Percentiles rank a stretch among this genome's conserved stretches.
These are phyloP conservation scores for Friedmanniomyces simplex DNA, from an alignment of 495 filamentous ascomycete species.

Conservation along the genomic window DNA sequence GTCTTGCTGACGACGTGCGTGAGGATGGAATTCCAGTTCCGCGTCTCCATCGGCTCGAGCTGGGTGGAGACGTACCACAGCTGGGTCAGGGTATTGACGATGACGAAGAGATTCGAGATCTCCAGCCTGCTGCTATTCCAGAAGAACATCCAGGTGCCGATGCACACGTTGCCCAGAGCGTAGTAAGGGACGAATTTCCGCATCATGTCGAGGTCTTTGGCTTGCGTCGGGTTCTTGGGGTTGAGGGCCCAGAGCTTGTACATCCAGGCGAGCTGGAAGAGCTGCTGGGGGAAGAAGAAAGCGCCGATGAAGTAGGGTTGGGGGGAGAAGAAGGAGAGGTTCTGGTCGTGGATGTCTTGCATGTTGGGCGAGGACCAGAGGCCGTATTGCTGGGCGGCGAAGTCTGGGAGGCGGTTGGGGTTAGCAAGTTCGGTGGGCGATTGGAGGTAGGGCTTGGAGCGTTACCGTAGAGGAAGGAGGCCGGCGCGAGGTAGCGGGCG, in stretches of 20 bases:
- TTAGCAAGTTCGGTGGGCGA: conserved; percentile 8
- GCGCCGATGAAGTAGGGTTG: conserved; percentile 43
- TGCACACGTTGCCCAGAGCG: conserved; percentile 41
- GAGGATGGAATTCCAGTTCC: conserved; percentile 35
- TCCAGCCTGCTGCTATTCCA: conserved; percentile 39
- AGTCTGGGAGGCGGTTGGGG: background rate
- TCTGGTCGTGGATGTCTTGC: conserved; percentile 40
- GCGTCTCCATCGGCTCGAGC: conserved; percentile 37
- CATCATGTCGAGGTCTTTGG: conserved; percentile 32
- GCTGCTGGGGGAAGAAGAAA: conserved; percentile 47
- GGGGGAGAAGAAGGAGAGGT: conserved; percentile 43
- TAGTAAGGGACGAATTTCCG: conserved; percentile 40
- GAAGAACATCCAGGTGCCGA: conserved; percentile 49
- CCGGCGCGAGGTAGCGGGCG: conserved; percentile 33
- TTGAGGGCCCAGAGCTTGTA: conserved; percentile 39
- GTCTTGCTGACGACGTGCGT: conserved; percentile 43
- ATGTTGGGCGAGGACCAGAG: conserved; percentile 35
- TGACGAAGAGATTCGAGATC: conserved; percentile 39
- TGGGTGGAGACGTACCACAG: conserved; percentile 38
- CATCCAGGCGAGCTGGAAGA: conserved; percentile 43
- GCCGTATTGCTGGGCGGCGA: conserved; percentile 20
- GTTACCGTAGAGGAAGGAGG: conserved; percentile 39
- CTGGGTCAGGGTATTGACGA: conserved; percentile 40
- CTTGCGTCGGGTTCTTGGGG: conserved; percentile 9
- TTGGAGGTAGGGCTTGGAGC: conserved; percentile 23